Evolutionary conservation across 805 yeast species (phyloP).

Genomic region (Metschnikowia koreensis): DNA sequence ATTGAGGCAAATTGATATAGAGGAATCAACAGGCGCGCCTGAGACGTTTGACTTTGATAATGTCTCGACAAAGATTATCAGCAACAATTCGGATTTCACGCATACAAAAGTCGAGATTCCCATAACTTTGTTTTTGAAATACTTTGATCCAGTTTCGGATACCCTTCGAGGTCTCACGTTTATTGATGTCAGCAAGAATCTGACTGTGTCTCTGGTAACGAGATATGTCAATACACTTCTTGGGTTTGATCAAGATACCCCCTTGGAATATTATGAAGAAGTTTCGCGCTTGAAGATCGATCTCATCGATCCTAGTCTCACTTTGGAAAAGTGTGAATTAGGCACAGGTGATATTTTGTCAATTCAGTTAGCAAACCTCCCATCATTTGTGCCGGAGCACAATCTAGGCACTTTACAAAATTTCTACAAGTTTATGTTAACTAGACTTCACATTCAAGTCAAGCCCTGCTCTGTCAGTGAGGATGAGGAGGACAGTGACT

Average conservation of each 20-base stretch:
- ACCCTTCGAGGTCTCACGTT: constrained; percentile 67
- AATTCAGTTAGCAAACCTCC: constrained; percentile 27
- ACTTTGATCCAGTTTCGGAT: constrained; percentile 58
- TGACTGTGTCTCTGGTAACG: constrained; percentile 39
- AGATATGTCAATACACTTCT: constrained; percentile 42
- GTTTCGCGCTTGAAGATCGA: constrained; percentile 54
- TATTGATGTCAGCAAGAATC: constrained; percentile 48
- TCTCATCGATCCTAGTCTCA: constrained; percentile 32
- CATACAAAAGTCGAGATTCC: constrained; percentile 20
- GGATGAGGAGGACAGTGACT: constrained; percentile 54
- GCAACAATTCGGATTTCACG: constrained; percentile 9
- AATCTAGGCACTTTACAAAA: constrained; percentile 35
- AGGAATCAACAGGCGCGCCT: constrained; percentile 16
- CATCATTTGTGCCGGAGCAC: constrained; percentile 16
- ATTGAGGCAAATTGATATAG: constrained; percentile 22
- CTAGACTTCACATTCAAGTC: constrained; percentile 60
- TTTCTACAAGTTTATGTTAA: constrained; percentile 53
- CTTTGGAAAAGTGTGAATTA: constrained; percentile 58
- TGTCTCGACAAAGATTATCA: constrained; percentile 16
- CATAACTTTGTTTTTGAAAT: constrained; percentile 52
- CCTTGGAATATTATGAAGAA: constrained; percentile 56
- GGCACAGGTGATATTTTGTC: constrained; percentile 66
- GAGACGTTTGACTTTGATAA: constrained; percentile 25
- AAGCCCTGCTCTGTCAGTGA: constrained; percentile 47
- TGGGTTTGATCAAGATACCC: constrained; percentile 33